Evolutionary conservation across 768 basidiomycete species (phyloP).

Genomic region (Crucibulum laeve): DNA sequence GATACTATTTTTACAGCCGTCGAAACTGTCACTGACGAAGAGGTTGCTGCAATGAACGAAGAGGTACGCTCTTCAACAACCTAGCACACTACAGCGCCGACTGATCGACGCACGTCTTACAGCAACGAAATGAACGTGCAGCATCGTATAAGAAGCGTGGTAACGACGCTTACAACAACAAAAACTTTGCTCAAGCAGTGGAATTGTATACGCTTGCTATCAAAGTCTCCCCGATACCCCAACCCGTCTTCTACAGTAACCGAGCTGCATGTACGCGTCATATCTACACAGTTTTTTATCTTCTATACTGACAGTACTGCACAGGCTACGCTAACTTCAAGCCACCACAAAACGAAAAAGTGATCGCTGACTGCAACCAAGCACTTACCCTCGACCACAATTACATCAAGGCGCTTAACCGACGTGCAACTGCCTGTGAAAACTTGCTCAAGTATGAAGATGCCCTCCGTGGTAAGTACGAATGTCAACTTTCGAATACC

Average conservation of each 20-base stretch:
- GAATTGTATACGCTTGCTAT: slow-evolving; percentile 75
- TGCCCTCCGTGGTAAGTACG: slow-evolving; percentile 65
- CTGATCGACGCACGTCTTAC: neutral
- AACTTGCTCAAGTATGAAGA: slow-evolving; percentile 69
- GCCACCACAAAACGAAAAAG: slow-evolving; percentile 78
- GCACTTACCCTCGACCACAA: slow-evolving; percentile 78
- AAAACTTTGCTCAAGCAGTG: slow-evolving; percentile 55
- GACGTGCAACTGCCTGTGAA: slow-evolving; percentile 85
- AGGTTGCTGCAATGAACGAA: slow-evolving; percentile 51
- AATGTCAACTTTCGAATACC: neutral
- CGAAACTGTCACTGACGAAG: slow-evolving; percentile 44
- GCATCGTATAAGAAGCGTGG: slow-evolving; percentile 66
- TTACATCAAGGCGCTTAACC: slow-evolving; percentile 90
- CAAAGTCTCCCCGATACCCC: slow-evolving; percentile 67
- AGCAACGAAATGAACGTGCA: slow-evolving; percentile 67
- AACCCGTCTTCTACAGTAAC: slow-evolving; percentile 95
- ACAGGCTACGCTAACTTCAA: slow-evolving; percentile 88
- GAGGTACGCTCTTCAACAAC: slow-evolving; percentile 41
- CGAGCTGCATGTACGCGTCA: slow-evolving; percentile 82
- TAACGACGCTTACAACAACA: slow-evolving; percentile 63
- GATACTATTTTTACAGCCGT: slow-evolving; percentile 22
- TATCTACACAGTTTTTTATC: neutral
- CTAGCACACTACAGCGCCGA: neutral
- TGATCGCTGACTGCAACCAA: slow-evolving; percentile 83
- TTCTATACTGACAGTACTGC: slow-evolving; percentile 1